Evolutionary conservation across 1,139 yeast species (phyloP), one percentile per base, ranked within the genome.

Genomic region (Suhomyces anneliseae): DNA sequence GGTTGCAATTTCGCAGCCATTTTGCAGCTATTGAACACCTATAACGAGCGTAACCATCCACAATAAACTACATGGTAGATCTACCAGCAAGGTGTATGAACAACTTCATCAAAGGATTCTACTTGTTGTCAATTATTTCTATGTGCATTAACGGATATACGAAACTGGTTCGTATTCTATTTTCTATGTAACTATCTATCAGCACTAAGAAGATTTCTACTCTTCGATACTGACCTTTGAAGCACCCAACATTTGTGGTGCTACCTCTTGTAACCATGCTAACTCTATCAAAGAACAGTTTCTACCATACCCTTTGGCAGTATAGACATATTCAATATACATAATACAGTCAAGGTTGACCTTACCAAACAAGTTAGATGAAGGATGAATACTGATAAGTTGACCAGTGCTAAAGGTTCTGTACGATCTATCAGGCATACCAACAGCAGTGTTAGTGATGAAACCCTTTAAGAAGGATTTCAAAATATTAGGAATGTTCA

Each of bases 281-380:
- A 89, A 69, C 60, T 90, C 89, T 36, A 95, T 78, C n/a, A 88
- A 83, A 40, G 93, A 84, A 35, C 93, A 96, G 51, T 77, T 85
- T 58, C 99, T 76, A 1, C 96, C 99, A 59, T 92, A 95, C 1
- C 97, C 96, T 64, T 90, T 90, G 35, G 93, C 81, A 3, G 99
- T 95, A 64, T 79, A 93, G 8, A 95, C 97, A 62, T 89, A 90
- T 66, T 95, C 99, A 45, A 90, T 85, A 70, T 90, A 95, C 93
- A 95, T 85, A 48, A 93, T 85, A 3, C 95, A 97, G 55, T 92
- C 96, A 40, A 83, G 74, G 55, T 82, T 81, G n/a, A 67, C 54
- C 55, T 81, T 80, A 10, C 97, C 97, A 67, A 92, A 95, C 41
- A 95, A 70, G 63, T 89, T 73, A 1, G 97, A 89, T 0, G 97